Conservation (phyloP, 2,329 filamentous ascomycete species). For the Ustulina deusta region DNA sequence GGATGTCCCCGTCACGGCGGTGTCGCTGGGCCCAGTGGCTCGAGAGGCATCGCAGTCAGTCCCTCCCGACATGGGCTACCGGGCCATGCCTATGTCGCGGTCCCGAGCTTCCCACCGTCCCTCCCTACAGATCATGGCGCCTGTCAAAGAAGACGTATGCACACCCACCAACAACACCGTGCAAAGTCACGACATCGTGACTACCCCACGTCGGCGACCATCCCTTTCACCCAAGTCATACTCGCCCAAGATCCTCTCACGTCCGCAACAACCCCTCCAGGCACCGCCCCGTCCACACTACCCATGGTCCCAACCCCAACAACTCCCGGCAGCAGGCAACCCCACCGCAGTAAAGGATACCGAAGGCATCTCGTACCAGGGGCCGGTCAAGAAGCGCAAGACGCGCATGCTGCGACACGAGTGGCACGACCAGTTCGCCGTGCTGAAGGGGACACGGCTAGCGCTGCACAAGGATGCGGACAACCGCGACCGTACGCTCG, state of each 20-base stretch:
- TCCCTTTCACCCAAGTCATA: constrained; percentile 51
- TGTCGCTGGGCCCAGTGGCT: constrained; percentile 77
- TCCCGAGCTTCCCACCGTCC: constrained; percentile 73
- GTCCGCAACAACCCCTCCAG: constrained; percentile 56
- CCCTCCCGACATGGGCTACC: constrained; percentile 91
- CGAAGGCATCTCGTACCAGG: constrained; percentile 76
- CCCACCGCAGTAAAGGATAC: constrained; percentile 53
- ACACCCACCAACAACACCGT: constrained; percentile 53
- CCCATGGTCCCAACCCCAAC: constrained; percentile 66
- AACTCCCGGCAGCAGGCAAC: constrained; percentile 40
- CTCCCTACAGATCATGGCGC: constrained; percentile 75
- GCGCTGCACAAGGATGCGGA: constrained; percentile 77
- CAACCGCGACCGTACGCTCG: constrained; percentile 69
- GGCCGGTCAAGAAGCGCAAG: constrained; percentile 95
- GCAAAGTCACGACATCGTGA: constrained; percentile 42
- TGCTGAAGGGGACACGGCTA: constrained; percentile 79
- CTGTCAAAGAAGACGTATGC: constrained; percentile 72
- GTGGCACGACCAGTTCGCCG: constrained; percentile 93
- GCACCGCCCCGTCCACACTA: constrained; percentile 67
- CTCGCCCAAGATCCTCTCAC: constrained; percentile 51
- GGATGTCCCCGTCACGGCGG: constrained; percentile 84
- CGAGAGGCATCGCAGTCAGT: constrained; percentile 90
- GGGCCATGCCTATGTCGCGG: constrained; percentile 54
- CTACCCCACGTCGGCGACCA: constrained; percentile 54
- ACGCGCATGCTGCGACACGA: constrained; percentile 90